These are phyloP conservation scores for Xerocomus brunneocitrinus DNA, from an alignment of 768 basidiomycete species.

Conservation along the genomic window DNA sequence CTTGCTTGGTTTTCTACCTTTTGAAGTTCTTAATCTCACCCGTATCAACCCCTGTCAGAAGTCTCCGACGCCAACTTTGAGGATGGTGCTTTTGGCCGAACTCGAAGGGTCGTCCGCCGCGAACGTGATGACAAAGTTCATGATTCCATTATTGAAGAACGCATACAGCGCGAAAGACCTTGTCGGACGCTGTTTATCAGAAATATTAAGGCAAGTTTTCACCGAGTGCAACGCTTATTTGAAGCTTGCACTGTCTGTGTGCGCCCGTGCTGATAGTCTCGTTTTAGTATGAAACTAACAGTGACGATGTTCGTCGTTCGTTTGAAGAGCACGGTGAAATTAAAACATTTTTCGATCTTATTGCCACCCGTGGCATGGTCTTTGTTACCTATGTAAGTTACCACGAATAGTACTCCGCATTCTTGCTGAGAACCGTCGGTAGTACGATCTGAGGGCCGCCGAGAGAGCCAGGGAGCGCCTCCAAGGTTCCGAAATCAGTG, in stretches of 20 bases:
- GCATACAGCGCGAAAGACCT: constrained; percentile 88
- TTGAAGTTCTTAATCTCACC: constrained; percentile 45
- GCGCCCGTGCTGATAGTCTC: constrained; percentile 11
- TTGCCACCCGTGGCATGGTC: constrained; percentile 94
- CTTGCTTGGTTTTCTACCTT: constrained; percentile 39
- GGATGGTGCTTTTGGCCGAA: constrained; percentile 46
- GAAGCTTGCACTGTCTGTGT: constrained; percentile 4
- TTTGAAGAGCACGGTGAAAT: constrained; percentile 96
- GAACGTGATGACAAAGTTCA: constrained; percentile 87
- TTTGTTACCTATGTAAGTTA: constrained; percentile 95
- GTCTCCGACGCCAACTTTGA: constrained; percentile 53
- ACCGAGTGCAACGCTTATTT: constrained; percentile 11
- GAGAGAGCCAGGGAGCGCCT: constrained; percentile 87
- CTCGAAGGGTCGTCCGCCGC: constrained; percentile 54
- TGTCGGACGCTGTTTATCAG: constrained; percentile 96
- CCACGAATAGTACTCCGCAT: background rate
- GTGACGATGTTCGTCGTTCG: constrained; percentile 73
- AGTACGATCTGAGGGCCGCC: constrained; percentile 93
- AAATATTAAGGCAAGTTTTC: constrained; percentile 88
- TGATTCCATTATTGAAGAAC: constrained; percentile 89
- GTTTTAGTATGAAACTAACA: constrained; percentile 79
- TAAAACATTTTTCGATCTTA: constrained; percentile 95
- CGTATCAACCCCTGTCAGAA: constrained; percentile 51
- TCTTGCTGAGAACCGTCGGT: constrained; percentile 12
- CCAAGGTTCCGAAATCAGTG: constrained; percentile 84